A percentile compares a stretch with the other conserved stretches of the same genome.
Conservation (phyloP, 306 rosid genomes). For the Sicyos baderoa region DNA sequence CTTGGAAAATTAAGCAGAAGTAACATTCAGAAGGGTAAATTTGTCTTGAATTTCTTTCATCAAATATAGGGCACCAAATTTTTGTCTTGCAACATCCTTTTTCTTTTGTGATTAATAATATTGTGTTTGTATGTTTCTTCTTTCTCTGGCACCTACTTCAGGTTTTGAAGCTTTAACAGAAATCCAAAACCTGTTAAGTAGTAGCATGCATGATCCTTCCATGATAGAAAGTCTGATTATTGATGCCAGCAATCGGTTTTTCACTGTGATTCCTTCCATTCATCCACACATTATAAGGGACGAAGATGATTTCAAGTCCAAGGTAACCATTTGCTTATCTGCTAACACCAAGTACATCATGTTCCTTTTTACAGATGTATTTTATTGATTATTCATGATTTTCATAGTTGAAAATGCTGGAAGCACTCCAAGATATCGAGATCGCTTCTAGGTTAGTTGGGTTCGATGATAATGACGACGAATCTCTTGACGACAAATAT, state of each 20-base stretch:
- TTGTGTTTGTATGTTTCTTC: conserved; percentile 2
- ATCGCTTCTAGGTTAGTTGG: conserved; percentile 96
- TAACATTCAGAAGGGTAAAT: conserved; percentile 76
- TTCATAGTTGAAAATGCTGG: conserved; percentile 92
- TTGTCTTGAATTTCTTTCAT: neutral
- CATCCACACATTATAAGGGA: conserved; percentile 86
- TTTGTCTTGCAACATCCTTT: neutral
- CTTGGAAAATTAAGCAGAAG: conserved; percentile 91
- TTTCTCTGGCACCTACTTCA: conserved; percentile 28
- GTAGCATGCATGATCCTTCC: conserved; percentile 36
- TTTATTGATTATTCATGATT: conserved; percentile 11
- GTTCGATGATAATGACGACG: conserved; percentile 64
- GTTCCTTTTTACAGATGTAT: neutral
- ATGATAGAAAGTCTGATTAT: conserved; percentile 71
- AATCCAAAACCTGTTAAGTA: conserved; percentile 65
- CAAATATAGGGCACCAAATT: neutral
- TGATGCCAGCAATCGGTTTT: conserved; percentile 95
- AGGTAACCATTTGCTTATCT: conserved; percentile 38
- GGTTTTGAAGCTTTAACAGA: conserved; percentile 97
- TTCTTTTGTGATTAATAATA: neutral
- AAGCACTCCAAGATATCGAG: conserved; percentile 97
- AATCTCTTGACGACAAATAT: conserved; percentile 84
- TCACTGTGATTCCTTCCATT: conserved; percentile 86
- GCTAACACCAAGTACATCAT: neutral
- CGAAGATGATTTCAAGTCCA: conserved; percentile 75